phyloP scores from a whole-genome alignment of 2,329 filamentous ascomycete species.

The Berkeleyomyces basicola region DNA sequence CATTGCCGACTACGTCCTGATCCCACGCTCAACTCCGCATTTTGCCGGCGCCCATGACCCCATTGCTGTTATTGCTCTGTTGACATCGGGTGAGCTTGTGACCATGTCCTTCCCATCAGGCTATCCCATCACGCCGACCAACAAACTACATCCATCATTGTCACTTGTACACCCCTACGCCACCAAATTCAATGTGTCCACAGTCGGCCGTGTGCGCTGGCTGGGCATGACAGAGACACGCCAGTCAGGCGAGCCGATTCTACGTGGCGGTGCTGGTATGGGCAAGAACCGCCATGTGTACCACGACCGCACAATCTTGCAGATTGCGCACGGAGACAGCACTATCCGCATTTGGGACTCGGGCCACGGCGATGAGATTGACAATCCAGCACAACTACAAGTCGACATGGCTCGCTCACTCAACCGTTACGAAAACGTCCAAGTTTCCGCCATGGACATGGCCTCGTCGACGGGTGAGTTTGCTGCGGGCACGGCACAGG shows the following conservation, averaged over 20 bases:
- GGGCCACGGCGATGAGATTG: slow-evolving; percentile 82
- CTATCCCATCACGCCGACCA: slow-evolving; percentile 78
- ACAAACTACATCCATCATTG: slow-evolving; percentile 76
- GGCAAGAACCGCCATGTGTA: slow-evolving; percentile 55
- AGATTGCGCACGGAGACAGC: slow-evolving; percentile 78
- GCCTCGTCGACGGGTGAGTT: slow-evolving; percentile 70
- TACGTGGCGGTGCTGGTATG: slow-evolving; percentile 64
- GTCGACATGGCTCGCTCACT: slow-evolving; percentile 74
- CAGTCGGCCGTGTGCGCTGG: slow-evolving; percentile 67
- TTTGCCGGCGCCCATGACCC: slow-evolving; percentile 82
- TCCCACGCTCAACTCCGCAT: slow-evolving; percentile 70
- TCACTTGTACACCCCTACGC: slow-evolving; percentile 85
- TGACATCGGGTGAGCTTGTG: slow-evolving; percentile 75
- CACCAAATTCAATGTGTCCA: slow-evolving; percentile 52
- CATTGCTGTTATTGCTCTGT: slow-evolving; percentile 61
- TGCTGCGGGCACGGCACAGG: slow-evolving; percentile 60
- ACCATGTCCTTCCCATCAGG: slow-evolving; percentile 88
- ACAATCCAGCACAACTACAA: slow-evolving; percentile 68
- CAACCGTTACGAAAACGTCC: slow-evolving; percentile 59
- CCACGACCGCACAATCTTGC: slow-evolving; percentile 68
- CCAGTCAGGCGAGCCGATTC: slow-evolving; percentile 57
- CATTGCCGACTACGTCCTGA: slow-evolving; percentile 63
- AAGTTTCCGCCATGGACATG: slow-evolving; percentile 65
- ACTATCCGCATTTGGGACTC: slow-evolving; percentile 87
- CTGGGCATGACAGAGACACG: slow-evolving; percentile 78